A percentile compares a stretch with the other conserved stretches of the same genome.
Conservation (phyloP, 2,329 filamentous ascomycete genomes). For the Allantophomopsis cytisporea region DNA sequence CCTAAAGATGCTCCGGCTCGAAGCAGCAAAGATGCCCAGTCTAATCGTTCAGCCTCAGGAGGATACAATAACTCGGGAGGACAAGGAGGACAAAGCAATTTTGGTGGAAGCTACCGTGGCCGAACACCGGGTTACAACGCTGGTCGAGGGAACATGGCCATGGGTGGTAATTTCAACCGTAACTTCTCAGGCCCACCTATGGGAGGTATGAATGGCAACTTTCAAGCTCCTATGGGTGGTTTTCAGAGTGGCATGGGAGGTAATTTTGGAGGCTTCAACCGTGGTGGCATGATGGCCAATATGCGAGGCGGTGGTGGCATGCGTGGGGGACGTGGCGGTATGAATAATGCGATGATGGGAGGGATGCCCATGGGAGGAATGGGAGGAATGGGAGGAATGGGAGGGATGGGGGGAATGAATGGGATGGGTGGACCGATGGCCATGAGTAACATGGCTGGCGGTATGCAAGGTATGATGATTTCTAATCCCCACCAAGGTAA, state of each 20-base stretch:
- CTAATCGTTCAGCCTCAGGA: conserved; percentile 36
- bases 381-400: conserved; percentile 35
- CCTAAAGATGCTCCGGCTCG: conserved; percentile 76
- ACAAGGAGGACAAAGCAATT: conserved; percentile 17
- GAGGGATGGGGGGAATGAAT: conserved; percentile 27
- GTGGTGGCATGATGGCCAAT: conserved; percentile 35
- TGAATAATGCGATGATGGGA: conserved; percentile 26
- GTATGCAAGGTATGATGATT: conserved; percentile 42
- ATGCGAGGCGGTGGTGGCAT: conserved; percentile 41
- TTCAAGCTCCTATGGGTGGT: conserved; percentile 26
- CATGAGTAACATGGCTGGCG: conserved; percentile 33
- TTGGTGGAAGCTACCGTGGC: conserved; percentile 29
- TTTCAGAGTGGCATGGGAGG: conserved; percentile 32
- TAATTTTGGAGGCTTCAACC: conserved; percentile 35
- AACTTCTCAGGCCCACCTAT: conserved; percentile 29
- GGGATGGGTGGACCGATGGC: conserved; percentile 29
- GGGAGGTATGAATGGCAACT: conserved; percentile 29
- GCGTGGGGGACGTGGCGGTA: conserved; percentile 41
- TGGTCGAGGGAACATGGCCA: conserved; percentile 24
- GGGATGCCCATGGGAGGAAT: conserved; percentile 32
- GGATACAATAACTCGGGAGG: conserved; percentile 29
- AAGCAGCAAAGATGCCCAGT: conserved; percentile 43
- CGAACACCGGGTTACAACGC: conserved; percentile 31
- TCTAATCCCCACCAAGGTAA: conserved; percentile 5
- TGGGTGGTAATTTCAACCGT: conserved; percentile 37